Base-by-base conservation (phyloP, 2,329 filamentous ascomycete genomes). In the Pleoardoris graminearum region DNA sequence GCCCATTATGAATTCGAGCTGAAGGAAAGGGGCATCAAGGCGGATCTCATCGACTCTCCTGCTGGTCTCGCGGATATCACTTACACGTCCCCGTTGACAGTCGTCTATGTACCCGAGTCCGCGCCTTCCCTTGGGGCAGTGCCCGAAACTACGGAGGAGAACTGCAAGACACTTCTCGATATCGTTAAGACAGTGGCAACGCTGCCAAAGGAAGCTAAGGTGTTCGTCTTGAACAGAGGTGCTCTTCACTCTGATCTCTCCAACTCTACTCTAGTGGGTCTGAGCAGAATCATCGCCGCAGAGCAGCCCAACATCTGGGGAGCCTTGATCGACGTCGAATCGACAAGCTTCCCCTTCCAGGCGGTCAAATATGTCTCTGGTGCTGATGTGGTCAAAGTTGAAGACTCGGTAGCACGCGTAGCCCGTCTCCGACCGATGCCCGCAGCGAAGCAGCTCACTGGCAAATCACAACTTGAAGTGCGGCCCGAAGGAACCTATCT, bases 271-370 rank as follows among this genome's bases (percentile, higher is more conserved):
- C 50, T 76, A 11, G 53, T 68, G 23, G 76, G 76, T 3, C 62
- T 77, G 1, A 58, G 60, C 1, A 67, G 76, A 25, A 70, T 78
- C 42, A 68, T 75, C 30, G 68, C 70, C 7, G 64, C 63, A 2
- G 76, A 77, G 57, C 70, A 76, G 22, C 61, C 73, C 1, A 71
- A 76, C n/a, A 30, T 65, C 6, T 76, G 68, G 60, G 74, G 75
- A 22, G 72, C 59, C 0, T 53, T 77, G 17, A 70, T 76, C 23
- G 74, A 78, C 53, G 60, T 60, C 1, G 61, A 72, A 19, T 54
- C 44, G 5, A 25, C 43, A 0, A 30, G 23, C 2, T 71, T 77
- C 25, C 75, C 75, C 3, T 52, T 73, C 3, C 53, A 68, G 22
- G 61, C 67, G 2, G 55, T 78, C 21, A 71, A 69, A 38, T 77